Evolutionary conservation across 148 eudicot genomes (phyloP), one percentile per base, ranked within the genome.

Genomic region (Cornus suecica): DNA sequence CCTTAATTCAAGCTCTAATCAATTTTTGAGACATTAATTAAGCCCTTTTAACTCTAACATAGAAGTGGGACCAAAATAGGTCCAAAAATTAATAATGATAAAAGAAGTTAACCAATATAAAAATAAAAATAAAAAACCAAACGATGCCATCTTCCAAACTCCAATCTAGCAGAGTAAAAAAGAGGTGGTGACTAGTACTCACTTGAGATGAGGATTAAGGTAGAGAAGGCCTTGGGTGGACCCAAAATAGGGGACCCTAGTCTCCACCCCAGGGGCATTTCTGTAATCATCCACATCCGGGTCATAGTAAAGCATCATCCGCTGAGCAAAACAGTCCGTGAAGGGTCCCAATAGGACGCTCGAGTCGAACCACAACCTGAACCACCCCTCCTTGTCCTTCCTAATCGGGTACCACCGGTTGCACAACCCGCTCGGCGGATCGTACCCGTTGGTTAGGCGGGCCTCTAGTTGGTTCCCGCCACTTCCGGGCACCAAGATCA

Each of bases 401-500:
- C 74, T 76, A 1, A 79, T 65, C 6, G 92, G 91, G 65, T 88
- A 84, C 5, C 37, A 73, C 74, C 80, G 73, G 41, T 79, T 88
- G 84, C 99, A 95, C 66, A 90, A 42, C 65, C 87, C 58, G 84
- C 94, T 89, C 10, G 93, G 70, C 1, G 97, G 81, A 79, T 86
- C 85, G 80, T 95, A 95, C 69, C 84, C 85, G 6, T 84, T 2
- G 10, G 91, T 95, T 5, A 92, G 77, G 79, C 97, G 81, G 0
- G 93, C 97, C 73, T 92, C 94, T 0, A 95, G 78, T 77, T 92
- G 97, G 88, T 95, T 95, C 8, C 99, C 99, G 5, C 99, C 99
- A 41, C 78, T 84, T 3, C 99, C 99, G 0, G 99, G 99, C 20
- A 95, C 84, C 71, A 95, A 65, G 30, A 95, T 71, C 74, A 95